These are phyloP conservation scores for Fusarium palustre DNA, from an alignment of 2,329 filamentous ascomycete genomes.

Conservation along the genomic window DNA sequence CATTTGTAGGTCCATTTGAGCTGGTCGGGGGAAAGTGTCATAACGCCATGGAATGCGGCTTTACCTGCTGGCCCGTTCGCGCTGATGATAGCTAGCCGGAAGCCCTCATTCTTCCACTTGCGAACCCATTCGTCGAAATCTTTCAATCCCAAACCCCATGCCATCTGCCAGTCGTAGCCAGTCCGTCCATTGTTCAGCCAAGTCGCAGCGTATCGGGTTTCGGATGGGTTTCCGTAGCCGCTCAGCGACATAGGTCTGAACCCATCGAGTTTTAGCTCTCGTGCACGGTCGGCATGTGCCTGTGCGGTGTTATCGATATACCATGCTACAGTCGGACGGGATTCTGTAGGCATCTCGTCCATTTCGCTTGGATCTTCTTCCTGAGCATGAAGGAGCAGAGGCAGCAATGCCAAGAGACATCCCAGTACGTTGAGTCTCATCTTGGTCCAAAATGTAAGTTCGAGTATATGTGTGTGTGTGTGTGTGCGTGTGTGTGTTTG, in stretches of 20 bases:
- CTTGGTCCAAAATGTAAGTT: not conserved
- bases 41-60: constrained; percentile 27
- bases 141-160: not conserved
- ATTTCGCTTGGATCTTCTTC: not conserved
- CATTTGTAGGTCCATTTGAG: constrained; percentile 28
- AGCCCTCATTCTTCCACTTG: constrained; percentile 4
- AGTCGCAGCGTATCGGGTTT: constrained; percentile 28
- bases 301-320: constrained; percentile 17
- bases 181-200: constrained; percentile 14
- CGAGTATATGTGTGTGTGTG: too few species aligned
- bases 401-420: constrained; percentile 10
- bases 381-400: not conserved
- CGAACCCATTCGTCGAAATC: constrained; percentile 27
- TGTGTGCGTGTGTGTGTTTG: not conserved
- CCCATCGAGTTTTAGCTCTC: not conserved
- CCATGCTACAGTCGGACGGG: not conserved
- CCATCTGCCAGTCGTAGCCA: constrained; percentile 8
- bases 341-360: not conserved
- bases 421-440: constrained; percentile 8
- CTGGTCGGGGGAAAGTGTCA: constrained; percentile 7
- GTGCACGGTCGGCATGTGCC: constrained; percentile 2
- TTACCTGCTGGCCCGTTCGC: constrained; percentile 21
- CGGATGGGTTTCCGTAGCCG: constrained; percentile 16
- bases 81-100: constrained; percentile 15
- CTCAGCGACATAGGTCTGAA: constrained; percentile 33